These are phyloP conservation scores for Mucor racemosus DNA, from an alignment of 371 early-diverging fungal genomes.

Conservation along the genomic window DNA sequence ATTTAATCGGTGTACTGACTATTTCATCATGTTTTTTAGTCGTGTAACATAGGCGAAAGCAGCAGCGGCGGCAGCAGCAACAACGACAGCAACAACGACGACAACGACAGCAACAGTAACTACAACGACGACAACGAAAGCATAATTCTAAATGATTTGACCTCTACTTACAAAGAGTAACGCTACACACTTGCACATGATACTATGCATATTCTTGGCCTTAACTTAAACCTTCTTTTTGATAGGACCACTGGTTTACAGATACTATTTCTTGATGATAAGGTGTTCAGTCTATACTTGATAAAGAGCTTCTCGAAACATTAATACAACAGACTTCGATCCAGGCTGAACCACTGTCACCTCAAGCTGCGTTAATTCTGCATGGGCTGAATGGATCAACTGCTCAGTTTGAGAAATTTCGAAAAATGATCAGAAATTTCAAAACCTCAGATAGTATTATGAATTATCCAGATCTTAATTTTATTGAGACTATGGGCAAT, in stretches of 20 bases:
- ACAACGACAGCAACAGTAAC: no score
- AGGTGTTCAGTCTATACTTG: conserved; percentile 10
- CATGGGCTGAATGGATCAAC: background rate
- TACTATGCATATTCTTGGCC: no score
- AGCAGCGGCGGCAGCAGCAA: no score
- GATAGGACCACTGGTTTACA: conserved; percentile 8
- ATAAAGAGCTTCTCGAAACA: conserved; percentile 8
- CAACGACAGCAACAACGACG: no score
- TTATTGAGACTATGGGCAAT: no score
- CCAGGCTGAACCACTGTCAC: conserved; percentile 10
- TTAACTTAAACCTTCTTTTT: background rate
- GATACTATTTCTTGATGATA: conserved; percentile 7
- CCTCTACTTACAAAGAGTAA: background rate
- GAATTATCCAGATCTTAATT: no score
- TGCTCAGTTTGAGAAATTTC: no score
- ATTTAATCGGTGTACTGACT: conserved; percentile 12
- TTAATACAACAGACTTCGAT: conserved; percentile 9
- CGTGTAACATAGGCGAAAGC: no score
- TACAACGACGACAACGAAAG: background rate
- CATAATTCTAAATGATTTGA: background rate
- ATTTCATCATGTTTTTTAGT: conserved; percentile 9
- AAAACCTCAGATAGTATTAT: no score
- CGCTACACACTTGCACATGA: no score
- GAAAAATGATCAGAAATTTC: no score
- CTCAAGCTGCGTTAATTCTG: conserved; percentile 1